These are phyloP conservation scores for Elymus sibiricus DNA, from an alignment of 176 grass and related monocot species.

Conservation along the genomic window DNA sequence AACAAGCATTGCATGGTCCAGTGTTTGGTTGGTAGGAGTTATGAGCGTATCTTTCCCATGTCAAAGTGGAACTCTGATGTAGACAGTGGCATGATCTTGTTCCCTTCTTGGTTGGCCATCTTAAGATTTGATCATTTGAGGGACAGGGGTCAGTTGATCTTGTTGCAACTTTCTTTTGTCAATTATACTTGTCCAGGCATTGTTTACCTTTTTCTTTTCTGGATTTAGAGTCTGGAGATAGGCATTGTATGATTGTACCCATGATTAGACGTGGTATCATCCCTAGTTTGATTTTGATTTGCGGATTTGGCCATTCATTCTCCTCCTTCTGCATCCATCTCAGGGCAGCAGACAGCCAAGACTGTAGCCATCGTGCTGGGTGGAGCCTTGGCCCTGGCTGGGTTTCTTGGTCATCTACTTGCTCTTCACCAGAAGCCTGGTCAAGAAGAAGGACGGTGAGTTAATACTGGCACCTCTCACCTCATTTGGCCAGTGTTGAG, in stretches of 20 bases:
- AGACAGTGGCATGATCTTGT: slow-evolving; percentile 16
- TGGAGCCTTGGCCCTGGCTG: slow-evolving; percentile 55
- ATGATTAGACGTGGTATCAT: slow-evolving; percentile 26
- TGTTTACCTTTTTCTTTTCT: slow-evolving; percentile 19
- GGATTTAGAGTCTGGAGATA: slow-evolving; percentile 33
- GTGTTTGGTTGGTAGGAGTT: slow-evolving; percentile 9
- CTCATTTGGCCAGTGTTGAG: not conserved
- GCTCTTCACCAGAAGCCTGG: slow-evolving; percentile 68
- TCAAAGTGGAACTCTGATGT: slow-evolving; percentile 1
- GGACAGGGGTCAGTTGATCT: not conserved
- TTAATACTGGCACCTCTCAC: not conserved
- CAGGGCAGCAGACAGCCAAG: slow-evolving; percentile 83
- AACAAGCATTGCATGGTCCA: too few species aligned
- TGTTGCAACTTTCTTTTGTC: not conserved
- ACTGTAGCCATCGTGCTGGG: slow-evolving; percentile 98
- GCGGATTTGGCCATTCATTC: slow-evolving; percentile 9
- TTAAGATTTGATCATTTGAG: not conserved
- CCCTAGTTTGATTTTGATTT: slow-evolving; percentile 9
- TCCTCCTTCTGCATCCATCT: not conserved
- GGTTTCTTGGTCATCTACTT: slow-evolving; percentile 94
- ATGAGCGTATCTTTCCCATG: not conserved
- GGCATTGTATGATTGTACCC: slow-evolving; percentile 31
- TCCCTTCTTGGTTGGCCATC: slow-evolving; percentile 20
- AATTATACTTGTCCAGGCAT: not conserved
- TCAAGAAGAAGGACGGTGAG: slow-evolving; percentile 93